Conservation (phyloP, 352 stramenopile genomes). For the Aphanomyces invadans region DNA sequence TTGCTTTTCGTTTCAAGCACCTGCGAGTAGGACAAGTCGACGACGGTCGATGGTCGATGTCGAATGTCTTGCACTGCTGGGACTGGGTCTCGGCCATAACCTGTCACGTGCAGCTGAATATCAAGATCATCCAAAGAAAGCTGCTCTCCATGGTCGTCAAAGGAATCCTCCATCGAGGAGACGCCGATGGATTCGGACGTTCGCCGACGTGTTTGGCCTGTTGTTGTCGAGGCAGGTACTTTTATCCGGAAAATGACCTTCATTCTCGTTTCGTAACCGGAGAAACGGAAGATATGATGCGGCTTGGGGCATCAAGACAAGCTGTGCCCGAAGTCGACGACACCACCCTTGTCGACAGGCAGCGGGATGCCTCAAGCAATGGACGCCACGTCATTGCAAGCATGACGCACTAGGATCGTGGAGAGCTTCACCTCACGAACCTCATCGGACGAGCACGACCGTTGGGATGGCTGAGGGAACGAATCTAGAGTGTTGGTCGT, state of each 20-base stretch:
- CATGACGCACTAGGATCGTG: no score
- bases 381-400: no score
- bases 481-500: background rate
- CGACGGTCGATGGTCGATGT: background rate
- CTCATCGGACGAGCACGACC: no score
- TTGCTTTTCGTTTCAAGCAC: constrained; percentile 23
- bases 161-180: background rate
- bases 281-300: background rate
- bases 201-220: background rate
- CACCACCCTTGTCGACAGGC: no score
- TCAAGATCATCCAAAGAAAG: background rate
- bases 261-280: background rate
- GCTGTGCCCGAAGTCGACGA: no score
- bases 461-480: no score
- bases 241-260: background rate
- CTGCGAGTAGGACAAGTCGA: constrained; percentile 14
- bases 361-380: no score
- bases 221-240: no score
- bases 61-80: background rate
- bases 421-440: no score
- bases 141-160: background rate
- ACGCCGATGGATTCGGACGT: background rate
- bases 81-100: background rate
- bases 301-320: no score
- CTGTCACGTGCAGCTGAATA: background rate